Percentiles rank a stretch among this genome's conserved stretches.
Conservation (phyloP, 2,329 filamentous ascomycete genomes). For the Thielaviopsis ethacetica region DNA sequence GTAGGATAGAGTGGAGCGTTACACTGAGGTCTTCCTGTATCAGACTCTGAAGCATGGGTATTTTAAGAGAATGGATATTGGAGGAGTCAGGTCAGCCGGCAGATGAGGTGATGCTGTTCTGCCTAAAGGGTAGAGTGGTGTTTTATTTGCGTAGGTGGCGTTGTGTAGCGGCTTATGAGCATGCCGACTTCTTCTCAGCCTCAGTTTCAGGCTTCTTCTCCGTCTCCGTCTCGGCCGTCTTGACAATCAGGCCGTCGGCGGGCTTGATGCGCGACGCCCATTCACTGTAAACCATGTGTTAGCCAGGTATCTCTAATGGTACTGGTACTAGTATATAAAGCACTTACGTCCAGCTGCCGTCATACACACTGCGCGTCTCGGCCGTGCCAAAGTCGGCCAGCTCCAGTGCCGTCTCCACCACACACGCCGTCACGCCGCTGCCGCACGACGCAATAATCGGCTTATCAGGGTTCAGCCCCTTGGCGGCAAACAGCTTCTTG, state of each 20-base stretch:
- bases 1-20: background rate
- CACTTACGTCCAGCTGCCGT: slow-evolving; percentile 94
- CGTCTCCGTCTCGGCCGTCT: slow-evolving; percentile 19
- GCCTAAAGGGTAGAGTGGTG: background rate
- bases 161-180: background rate
- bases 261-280: slow-evolving; percentile 51
- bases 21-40: background rate
- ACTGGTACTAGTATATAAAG: background rate
- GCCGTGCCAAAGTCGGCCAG: slow-evolving; percentile 58
- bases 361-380: slow-evolving; percentile 62
- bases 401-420: slow-evolving; percentile 73
- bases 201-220: slow-evolving; percentile 8
- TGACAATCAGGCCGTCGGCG: slow-evolving; percentile 45
- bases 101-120: background rate
- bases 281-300: slow-evolving; percentile 27
- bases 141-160: background rate
- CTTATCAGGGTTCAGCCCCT: slow-evolving; percentile 60
- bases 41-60: background rate
- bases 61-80: background rate
- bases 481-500: slow-evolving; percentile 58
- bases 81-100: background rate
- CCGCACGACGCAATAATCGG: slow-evolving; percentile 82
- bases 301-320: slow-evolving; percentile 15
- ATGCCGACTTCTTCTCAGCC: slow-evolving; percentile 6
- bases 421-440: slow-evolving; percentile 82